Base-by-base conservation (phyloP, 116 monocot species). In the Posidonia oceanica region DNA sequence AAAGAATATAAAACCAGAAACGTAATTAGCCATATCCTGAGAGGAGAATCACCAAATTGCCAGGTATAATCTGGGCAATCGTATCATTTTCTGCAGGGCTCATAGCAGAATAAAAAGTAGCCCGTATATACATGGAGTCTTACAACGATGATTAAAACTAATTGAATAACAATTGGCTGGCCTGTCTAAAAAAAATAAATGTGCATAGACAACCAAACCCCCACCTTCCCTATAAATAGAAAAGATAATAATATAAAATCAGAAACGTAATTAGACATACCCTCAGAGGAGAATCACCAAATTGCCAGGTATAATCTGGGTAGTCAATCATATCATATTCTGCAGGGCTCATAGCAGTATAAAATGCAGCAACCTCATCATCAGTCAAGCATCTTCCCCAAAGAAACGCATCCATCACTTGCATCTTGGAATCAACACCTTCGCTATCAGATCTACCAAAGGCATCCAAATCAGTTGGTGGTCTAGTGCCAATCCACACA, bases 371-470 rank as follows among this genome's bases (percentile, higher is more conserved):
- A 67, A 99, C 83, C 79, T 99, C 99, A 86, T 99, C 99, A 72
- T 99, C 99, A 53, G 82, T 82, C 67, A 99, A 72, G 69, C 90
- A 93, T 52, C 84, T 83, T 57, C 86, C 93, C 99, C 99, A 99
- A 66, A 99, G 74, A 52, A 93, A 93, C 56, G 81, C 90, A 88
- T 99, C 99, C 99, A 99, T 99, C 66, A 99, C 78, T 67, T 99
- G 99, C 93, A 99, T 93, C 74, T 99, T 99, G 59, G 85, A 84
- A 66, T 89, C 99, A 21, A 71, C 78, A 76, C 86, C 86, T 83
- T 99, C 99, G 73, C 93, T 93, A 52, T 99, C 99, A 55, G 99
- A 99, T 65, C 99, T 86, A 58, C 99, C 99, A 81, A 99, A 99
- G 67, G 93, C 99, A 83, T 99, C 99, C 72, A 99, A 81, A 79